Base-by-base conservation (phyloP, 2,329 filamentous ascomycete genomes). In the Myrmaecium sp. region DNA sequence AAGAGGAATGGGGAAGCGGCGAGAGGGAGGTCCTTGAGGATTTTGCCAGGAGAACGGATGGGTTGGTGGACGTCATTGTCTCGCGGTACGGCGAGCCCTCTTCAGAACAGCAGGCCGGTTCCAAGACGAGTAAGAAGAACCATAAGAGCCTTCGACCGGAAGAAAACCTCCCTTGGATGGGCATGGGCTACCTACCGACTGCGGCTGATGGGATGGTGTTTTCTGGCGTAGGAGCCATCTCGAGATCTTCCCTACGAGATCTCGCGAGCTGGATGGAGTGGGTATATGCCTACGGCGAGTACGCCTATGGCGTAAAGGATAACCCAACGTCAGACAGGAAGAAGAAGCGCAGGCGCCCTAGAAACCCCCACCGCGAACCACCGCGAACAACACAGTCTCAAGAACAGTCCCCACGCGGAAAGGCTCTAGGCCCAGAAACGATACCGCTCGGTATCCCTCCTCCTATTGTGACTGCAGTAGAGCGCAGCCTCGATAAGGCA, bases 11-110 rank as follows among this genome's bases (percentile, higher is more conserved):
- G 48, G 86, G 86, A 4, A 94, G 86, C 46, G 83, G 83, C 17
- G 86, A 95, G 55, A 66, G 86, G 40, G 86, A 91, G 40, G 86
- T 95, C 0, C 59, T 98, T 2, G 86, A 95, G 49, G 82, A 82
- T n/a, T 70, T 93, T 34, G 71, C 82, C 2, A 65, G 64, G 6
- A 64, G 79, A 29, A 79, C 81, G 14, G 75, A 89, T 27, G 89
- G 89, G 1, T 61, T 98, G 20, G 67, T 92, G 5, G 89, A 98
- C 51, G 51, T 95, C 25, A 61, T 94, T 21, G 83, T 94, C 3
- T 83, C 80, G 22, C 74, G 78, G 38, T 95, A 91, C 48, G 86
- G 82, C 8, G 65, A 74, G 33, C 46, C 58, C 5, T 48, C 57
- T 5, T 32, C 44, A 6, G 36, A 43, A 21, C 33, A 38, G 13